Percentiles rank a stretch among this genome's conserved stretches.
These are phyloP conservation scores for Gentiana straminea DNA, from an alignment of 257 asterid genomes.

Conservation along the genomic window DNA sequence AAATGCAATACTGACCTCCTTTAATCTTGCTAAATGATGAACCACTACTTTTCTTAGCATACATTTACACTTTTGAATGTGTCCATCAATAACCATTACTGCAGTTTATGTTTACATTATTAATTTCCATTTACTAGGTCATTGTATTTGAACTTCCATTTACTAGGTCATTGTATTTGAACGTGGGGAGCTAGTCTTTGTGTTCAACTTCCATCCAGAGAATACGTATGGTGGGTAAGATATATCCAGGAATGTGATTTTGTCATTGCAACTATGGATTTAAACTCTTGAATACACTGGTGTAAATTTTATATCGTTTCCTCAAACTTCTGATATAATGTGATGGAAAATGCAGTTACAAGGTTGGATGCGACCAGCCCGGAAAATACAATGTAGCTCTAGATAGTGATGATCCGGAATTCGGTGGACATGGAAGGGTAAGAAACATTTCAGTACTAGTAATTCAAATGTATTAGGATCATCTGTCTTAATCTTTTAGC, in stretches of 20 bases:
- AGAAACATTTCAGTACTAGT: constrained; percentile 17
- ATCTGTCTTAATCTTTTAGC: no score
- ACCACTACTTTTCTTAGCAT: not conserved
- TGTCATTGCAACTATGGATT: no score
- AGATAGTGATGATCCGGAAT: constrained; percentile 87
- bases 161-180: constrained; percentile 91
- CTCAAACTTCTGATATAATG: not conserved
- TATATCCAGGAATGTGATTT: constrained; percentile 4
- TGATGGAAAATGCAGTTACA: constrained; percentile 47
- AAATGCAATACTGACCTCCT: not conserved
- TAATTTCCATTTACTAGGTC: constrained; percentile 40
- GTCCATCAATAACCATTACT: not conserved
- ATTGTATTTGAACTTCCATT: constrained; percentile 67
- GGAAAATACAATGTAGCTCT: constrained; percentile 87
- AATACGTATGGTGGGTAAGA: constrained; percentile 81
- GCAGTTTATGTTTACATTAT: constrained; percentile 2
- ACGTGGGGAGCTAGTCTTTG: constrained; percentile 84
- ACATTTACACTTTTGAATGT: not conserved
- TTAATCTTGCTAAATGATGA: no score
- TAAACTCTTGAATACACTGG: not conserved
- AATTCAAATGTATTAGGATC: no score
- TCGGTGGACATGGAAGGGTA: constrained; percentile 97
- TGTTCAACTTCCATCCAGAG: constrained; percentile 80
- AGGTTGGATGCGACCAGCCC: constrained; percentile 93
- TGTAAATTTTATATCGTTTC: not conserved